A percentile compares a stretch with the other conserved stretches of the same genome.
Evolutionary conservation across 352 stramenopile genomes (phyloP).

Genomic region (Phytophthora quininea): DNA sequence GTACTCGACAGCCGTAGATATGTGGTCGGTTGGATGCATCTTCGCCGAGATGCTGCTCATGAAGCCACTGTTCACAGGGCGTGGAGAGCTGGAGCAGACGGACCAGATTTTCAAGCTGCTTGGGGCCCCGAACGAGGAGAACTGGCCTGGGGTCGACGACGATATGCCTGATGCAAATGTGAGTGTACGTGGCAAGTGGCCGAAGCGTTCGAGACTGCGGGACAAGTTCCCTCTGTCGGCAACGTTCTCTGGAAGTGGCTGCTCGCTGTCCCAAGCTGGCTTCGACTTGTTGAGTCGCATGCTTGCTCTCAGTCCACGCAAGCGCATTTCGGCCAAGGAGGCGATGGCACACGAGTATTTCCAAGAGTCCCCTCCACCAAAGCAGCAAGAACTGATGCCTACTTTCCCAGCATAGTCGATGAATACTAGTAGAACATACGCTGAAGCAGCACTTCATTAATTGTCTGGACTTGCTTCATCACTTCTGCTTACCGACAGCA

Average conservation of each 20-base stretch:
- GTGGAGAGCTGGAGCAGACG: slow-evolving; percentile 96
- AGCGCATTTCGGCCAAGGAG: slow-evolving; percentile 81
- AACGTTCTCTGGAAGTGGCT: slow-evolving; percentile 57
- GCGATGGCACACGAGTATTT: slow-evolving; percentile 88
- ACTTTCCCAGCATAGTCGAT: slow-evolving; percentile 66
- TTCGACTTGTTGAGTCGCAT: slow-evolving; percentile 74
- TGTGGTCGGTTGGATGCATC: slow-evolving; percentile 97
- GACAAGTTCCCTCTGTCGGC: slow-evolving; percentile 81
- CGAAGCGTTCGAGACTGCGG: slow-evolving; percentile 65
- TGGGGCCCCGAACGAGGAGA: slow-evolving; percentile 88
- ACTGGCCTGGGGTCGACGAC: slow-evolving; percentile 84
- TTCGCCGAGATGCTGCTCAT: slow-evolving; percentile 96
- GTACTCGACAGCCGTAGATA: slow-evolving; percentile 96
- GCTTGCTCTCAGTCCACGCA: slow-evolving; percentile 70
- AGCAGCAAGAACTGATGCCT: slow-evolving; percentile 78
- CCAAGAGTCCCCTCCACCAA: slow-evolving; percentile 64
- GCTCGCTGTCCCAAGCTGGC: slow-evolving; percentile 73
- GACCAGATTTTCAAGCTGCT: slow-evolving; percentile 96
- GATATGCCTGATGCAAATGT: slow-evolving; percentile 66
- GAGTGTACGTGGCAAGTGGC: slow-evolving; percentile 66
- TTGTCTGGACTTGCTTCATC: no score
- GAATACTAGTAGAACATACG: slow-evolving; percentile 19
- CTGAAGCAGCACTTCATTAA: slow-evolving; percentile 8
- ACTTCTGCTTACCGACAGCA: no score
- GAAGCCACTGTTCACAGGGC: slow-evolving; percentile 92